These are phyloP conservation scores for Aspergillus egyptiacus DNA, from an alignment of 495 filamentous ascomycete species.

Conservation along the genomic window DNA sequence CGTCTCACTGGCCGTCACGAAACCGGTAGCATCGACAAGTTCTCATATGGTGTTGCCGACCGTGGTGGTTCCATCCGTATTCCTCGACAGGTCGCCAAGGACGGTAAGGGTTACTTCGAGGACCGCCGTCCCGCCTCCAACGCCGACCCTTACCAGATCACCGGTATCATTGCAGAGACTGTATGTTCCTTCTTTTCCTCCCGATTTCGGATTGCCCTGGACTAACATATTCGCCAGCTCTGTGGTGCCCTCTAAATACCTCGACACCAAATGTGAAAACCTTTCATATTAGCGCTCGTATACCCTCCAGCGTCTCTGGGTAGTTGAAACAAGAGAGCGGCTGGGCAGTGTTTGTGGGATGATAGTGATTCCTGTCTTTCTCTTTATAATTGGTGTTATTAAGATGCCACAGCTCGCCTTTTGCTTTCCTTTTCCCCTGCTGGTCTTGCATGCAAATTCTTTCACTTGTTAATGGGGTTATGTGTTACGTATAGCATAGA, in stretches of 20 bases:
- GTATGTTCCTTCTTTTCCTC: slow-evolving; percentile 17
- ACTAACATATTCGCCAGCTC: slow-evolving; percentile 22
- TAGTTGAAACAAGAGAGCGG: slow-evolving; percentile 37
- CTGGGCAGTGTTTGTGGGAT: slow-evolving; percentile 36
- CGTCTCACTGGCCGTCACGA: slow-evolving; percentile 95
- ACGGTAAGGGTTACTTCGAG: slow-evolving; percentile 98
- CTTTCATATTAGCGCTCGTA: slow-evolving; percentile 44
- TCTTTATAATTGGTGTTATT: slow-evolving; percentile 16
- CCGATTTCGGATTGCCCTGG: not conserved
- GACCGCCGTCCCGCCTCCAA: slow-evolving; percentile 93
- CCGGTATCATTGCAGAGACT: slow-evolving; percentile 85
- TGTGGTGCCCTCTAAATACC: slow-evolving; percentile 41
- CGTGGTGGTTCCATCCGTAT: slow-evolving; percentile 92
- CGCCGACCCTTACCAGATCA: slow-evolving; percentile 94
- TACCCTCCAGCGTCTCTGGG: slow-evolving; percentile 44
- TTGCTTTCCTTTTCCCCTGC: slow-evolving; percentile 22
- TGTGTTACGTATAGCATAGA: slow-evolving; percentile 31
- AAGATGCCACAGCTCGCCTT: slow-evolving; percentile 22
- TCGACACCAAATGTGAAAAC: slow-evolving; percentile 22
- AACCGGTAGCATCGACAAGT: slow-evolving; percentile 89
- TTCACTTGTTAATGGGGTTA: slow-evolving; percentile 22
- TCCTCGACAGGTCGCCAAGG: slow-evolving; percentile 80
- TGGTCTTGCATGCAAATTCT: slow-evolving; percentile 23
- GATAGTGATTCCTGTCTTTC: slow-evolving; percentile 30
- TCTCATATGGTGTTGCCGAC: slow-evolving; percentile 94